Evolutionary conservation across 257 asterid genomes (phyloP), one percentile per base, ranked within the genome.

Genomic region (Ligustrum vulgare): DNA sequence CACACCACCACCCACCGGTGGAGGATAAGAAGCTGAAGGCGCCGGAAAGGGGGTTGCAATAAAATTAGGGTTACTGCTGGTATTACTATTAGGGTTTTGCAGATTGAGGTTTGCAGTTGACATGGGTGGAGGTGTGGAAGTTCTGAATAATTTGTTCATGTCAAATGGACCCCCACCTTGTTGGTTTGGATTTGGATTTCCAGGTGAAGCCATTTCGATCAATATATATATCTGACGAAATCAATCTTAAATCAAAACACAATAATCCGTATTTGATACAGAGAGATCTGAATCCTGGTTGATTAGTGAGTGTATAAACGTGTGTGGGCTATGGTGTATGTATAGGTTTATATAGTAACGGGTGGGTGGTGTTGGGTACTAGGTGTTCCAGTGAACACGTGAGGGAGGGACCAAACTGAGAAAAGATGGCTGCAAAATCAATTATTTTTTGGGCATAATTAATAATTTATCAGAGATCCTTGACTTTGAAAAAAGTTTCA

Each of bases 1-100:
- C 63, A 54, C 63, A n/a, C 63, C 63, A 72, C 81, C 20, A 12
- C 79, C 75, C 84, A 25, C 76, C 82, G 31, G 89, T 77, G 16
- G 96, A 18, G 97, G 97, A 77, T 91, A 88, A 25, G 98, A 90
- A 25, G 97, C 91, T 8, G 94, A 85, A 18, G 97, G 97, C 6
- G 83, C 87, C 4, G 91, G 88, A 54, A 54, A 54, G 8, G 31
- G 63, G 13, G 63, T 2, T 20, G 63, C 0, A 54, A 54, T 6
- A 54, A 54, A 54, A 54, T 54, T 54, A 54, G 31, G 63, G 31
- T 54, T 54, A 54, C 58, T 49, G 23, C 63, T 54, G 47, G 73
- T 15, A 56, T 31, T 67, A 33, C 75, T 83, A 72, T 72, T 70
- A 63, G 47, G 35, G 85, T 78, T 80, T 72, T 84, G 93, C 8